phyloP scores from a whole-genome alignment of 768 basidiomycete species.

The Infundibulicybe gibba region DNA sequence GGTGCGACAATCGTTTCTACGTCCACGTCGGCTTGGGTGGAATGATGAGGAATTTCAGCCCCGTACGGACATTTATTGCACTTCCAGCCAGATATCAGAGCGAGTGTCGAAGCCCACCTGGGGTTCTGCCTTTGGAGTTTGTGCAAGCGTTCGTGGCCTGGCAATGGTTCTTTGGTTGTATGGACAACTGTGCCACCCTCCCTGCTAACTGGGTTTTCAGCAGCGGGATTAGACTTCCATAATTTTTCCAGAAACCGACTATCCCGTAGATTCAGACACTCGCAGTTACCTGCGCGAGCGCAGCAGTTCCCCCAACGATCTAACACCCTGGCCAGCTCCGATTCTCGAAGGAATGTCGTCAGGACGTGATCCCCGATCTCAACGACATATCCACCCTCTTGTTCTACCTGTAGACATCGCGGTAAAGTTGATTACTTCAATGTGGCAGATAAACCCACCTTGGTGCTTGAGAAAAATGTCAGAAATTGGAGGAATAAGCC shows the following conservation, averaged over 20 bases:
- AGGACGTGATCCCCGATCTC: too few relatives aligned
- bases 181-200: conserved; percentile 9
- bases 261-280: too few relatives aligned
- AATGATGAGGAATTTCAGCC: conserved; percentile 25
- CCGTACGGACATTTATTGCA: conserved; percentile 34
- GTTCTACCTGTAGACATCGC: too few relatives aligned
- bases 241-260: conserved; percentile 14
- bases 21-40: background rate
- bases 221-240: conserved; percentile 20
- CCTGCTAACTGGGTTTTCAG: conserved; percentile 12
- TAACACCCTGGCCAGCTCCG: too few relatives aligned
- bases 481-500: too few relatives aligned
- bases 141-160: conserved; percentile 16
- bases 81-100: conserved; percentile 21
- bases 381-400: too few relatives aligned
- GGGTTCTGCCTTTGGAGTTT: conserved; percentile 21
- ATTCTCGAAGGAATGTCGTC: too few relatives aligned
- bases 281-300: too few relatives aligned
- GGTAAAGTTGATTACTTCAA: too few relatives aligned
- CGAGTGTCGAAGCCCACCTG: conserved; percentile 21
- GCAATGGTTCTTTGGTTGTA: conserved; percentile 17
- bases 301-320: too few relatives aligned
- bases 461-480: too few relatives aligned
- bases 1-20: conserved; percentile 1
- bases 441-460: too few relatives aligned